Evolutionary conservation across 2,329 filamentous ascomycete species (phyloP).

Genomic region (Hortaea werneckii): DNA sequence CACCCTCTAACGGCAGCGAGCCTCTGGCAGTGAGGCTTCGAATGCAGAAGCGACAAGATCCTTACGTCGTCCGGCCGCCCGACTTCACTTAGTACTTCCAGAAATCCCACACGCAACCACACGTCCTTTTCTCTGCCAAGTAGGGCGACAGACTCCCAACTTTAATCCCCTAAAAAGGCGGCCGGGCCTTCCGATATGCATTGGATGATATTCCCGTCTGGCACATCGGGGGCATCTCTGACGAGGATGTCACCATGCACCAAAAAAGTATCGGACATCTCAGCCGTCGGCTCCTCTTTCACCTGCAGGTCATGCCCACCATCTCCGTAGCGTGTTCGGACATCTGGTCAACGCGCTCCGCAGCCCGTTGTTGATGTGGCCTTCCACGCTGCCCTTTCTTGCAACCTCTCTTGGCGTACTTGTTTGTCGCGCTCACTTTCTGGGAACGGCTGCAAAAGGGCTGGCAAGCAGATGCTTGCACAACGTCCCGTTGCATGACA

Average conservation of each 20-base stretch:
- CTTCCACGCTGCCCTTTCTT: background rate
- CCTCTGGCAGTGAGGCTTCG: background rate
- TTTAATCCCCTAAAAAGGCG: too few species aligned
- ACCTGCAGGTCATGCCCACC: background rate
- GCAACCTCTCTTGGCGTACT: background rate
- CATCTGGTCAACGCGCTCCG: background rate
- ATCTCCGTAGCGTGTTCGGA: slow-evolving; percentile 2
- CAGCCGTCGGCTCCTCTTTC: slow-evolving; percentile 3
- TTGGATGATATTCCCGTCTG: too few species aligned
- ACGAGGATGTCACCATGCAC: slow-evolving; percentile 32
- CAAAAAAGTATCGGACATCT: slow-evolving; percentile 32
- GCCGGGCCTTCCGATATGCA: too few species aligned
- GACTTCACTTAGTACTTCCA: background rate
- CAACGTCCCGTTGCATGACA: too few species aligned
- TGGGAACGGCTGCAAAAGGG: background rate
- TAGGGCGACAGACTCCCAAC: too few species aligned
- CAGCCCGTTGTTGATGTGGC: background rate
- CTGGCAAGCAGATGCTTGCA: too few species aligned
- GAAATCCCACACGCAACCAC: background rate
- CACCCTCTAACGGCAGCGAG: background rate
- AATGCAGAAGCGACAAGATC: background rate
- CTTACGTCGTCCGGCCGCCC: background rate
- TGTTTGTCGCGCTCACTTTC: background rate
- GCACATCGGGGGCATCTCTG: too few species aligned
- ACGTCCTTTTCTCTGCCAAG: too few species aligned